Base-by-base conservation (phyloP, 2,329 filamentous ascomycete genomes). In the Annulohypoxylon truncatum region DNA sequence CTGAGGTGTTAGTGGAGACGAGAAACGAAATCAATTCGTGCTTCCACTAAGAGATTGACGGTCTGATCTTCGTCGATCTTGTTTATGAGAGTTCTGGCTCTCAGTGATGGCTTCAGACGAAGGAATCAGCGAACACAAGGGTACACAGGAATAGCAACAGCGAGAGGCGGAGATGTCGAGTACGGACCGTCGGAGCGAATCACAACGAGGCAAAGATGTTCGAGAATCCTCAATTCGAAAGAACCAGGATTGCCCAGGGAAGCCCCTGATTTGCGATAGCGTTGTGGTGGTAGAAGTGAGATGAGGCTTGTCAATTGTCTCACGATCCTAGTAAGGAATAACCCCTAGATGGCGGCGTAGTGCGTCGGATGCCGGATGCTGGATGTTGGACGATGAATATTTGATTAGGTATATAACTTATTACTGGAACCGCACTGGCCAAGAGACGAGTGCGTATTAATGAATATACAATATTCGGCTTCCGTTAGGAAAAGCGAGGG, bases 261-360 rank as follows among this genome's bases (percentile, higher is more conserved):
- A 64, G 57, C 66, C 68, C 68, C 66, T 71, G 66, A 70, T 71
- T 61, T 57, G 64, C 66, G 42, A 55, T 46, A 68, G 62, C 22
- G 64, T 53, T 53, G 63, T 61, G 66, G 64, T 61, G 58, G 60
- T 58, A 15, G 44, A 56, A 44, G 62, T 58, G 64, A 59, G 59
- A 67, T 62, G 61, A 64, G 58, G 64, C 66, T 60, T 67, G 57
- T 61, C 47, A 53, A 68, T 68, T 75, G 73, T 76, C 73, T 76
- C 74, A 76, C 71, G 72, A 75, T 74, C 73, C 72, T 63, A 46
- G 69, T 26, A 59, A 53, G 57, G 46, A 59, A 13, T 15, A 53
- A 57, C 57, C 64, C 61, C 67, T 66, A 61, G 51, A 61, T 56
- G 20, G 38, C 38, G 24, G 53, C 46, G 44, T 51, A 28, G 54